Conservation (phyloP, 495 filamentous ascomycete species). For the Penicillium riverlandense region DNA sequence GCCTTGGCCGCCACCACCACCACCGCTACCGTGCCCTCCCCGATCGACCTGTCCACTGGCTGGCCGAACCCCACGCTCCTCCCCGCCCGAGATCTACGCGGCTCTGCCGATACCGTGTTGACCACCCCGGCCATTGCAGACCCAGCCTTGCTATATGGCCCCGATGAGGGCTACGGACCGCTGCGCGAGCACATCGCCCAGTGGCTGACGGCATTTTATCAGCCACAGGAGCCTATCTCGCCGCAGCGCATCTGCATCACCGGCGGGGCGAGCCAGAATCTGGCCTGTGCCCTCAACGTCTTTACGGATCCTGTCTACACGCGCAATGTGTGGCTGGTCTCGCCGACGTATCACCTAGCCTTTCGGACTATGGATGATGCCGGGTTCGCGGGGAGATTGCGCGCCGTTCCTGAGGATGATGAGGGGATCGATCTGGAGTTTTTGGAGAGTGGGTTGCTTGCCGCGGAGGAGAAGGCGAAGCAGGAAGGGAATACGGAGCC, state of each 20-base stretch:
- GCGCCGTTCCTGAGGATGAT: conserved; percentile 65
- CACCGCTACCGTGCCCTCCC: not conserved
- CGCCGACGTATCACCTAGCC: conserved; percentile 74
- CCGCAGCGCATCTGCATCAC: conserved; percentile 68
- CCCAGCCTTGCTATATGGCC: conserved; percentile 65
- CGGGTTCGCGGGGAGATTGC: conserved; percentile 54
- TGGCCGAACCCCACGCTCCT: conserved; percentile 68
- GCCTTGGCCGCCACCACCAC: conserved; percentile 3
- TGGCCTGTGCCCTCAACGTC: conserved; percentile 63
- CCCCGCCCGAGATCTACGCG: conserved; percentile 49
- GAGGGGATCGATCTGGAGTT: conserved; percentile 61
- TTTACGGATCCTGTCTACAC: conserved; percentile 77
- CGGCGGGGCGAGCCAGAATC: conserved; percentile 69
- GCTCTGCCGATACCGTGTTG: conserved; percentile 49
- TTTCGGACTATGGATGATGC: conserved; percentile 74
- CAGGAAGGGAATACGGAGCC: conserved; percentile 25
- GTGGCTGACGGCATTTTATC: conserved; percentile 65
- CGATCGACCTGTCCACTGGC: conserved; percentile 62
- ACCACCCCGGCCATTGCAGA: conserved; percentile 47
- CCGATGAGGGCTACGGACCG: conserved; percentile 65
- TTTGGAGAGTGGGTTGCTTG: conserved; percentile 42
- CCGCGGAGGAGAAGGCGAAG: conserved; percentile 24
- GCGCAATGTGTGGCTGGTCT: conserved; percentile 66
- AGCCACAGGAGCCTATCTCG: conserved; percentile 29
- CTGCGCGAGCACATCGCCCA: conserved; percentile 54